Evolutionary conservation across 345 rosid genomes (phyloP), one percentile per base, ranked within the genome.

Genomic region (Psidium guajava): DNA sequence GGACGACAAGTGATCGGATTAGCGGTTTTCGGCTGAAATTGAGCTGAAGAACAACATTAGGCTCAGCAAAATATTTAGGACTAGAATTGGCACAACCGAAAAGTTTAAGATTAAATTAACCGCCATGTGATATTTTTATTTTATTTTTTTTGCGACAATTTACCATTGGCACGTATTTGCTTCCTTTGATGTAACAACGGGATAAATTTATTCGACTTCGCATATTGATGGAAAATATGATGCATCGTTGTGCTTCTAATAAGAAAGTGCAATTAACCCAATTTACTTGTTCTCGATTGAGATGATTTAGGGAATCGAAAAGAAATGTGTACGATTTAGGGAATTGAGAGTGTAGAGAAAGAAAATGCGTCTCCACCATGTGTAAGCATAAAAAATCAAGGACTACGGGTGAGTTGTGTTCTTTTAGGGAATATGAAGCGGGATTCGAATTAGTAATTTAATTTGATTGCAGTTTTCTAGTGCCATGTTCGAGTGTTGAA

Each of bases 1-100:
- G 0, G 21, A 1, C 0, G 0, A 1, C 0, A 4, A 11, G 0
- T 36, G 3, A 0, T 22, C 6, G 5, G 1, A 8, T 15, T 1
- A 61, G 2, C 14, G 3, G 28, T 27, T 28, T 15, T 0, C 1
- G 0, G 40, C 11, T 8, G 27, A n/a, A 59, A 61, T 14, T 27
- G 52, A 13, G 1, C 6, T 2, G 0, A 28, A 59, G 0, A 3
- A n/a, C 15, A n/a, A 59, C 13, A 59, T 27, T n/a, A 58, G n/a
- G 12, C 11, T 59, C 0, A 1, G 6, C 2, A 61, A 4, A 28
- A 14, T 27, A 0, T 14, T 59, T 1, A 1, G 0, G 0, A 28
- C 0, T 1, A 61, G 2, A 15, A 15, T 14, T 28, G 0, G 0
- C 1, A 15, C 3, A 28, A 16, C 15, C 28, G 0, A 28, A 61